Evolutionary conservation across 2,329 filamentous ascomycete species (phyloP).

Genomic region (Aplosporella prunicola): DNA sequence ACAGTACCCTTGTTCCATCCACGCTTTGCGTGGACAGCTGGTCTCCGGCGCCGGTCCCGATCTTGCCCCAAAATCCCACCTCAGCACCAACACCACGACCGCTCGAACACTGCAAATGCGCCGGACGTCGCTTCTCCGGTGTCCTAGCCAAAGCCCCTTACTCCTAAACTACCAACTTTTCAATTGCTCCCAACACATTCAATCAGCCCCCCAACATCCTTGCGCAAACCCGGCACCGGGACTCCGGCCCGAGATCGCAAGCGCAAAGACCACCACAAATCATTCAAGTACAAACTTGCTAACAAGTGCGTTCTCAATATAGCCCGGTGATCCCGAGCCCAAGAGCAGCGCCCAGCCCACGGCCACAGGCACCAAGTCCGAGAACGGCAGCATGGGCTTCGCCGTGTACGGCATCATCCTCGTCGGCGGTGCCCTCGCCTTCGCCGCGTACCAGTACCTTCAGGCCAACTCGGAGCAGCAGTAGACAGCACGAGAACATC

Average conservation of each 20-base stretch:
- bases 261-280: background rate
- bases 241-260: background rate
- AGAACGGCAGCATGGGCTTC: conserved; percentile 55
- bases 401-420: conserved; percentile 75
- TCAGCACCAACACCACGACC: too few species aligned
- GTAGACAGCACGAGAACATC: too few species aligned
- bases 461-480: conserved; percentile 38
- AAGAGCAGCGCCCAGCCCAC: conserved; percentile 47
- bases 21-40: too few species aligned
- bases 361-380: conserved; percentile 40
- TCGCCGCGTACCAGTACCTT: conserved; percentile 77
- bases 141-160: too few species aligned
- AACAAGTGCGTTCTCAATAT: conserved; percentile 12
- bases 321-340: conserved; percentile 72
- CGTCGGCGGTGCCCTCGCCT: conserved; percentile 66
- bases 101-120: too few species aligned
- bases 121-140: too few species aligned
- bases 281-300: background rate
- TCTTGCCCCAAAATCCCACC: too few species aligned
- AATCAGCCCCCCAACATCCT: background rate
- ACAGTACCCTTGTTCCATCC: too few species aligned
- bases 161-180: too few species aligned
- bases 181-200: too few species aligned
- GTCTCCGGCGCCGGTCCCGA: too few species aligned
- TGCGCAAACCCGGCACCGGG: background rate